Conservation (phyloP, 495 filamentous ascomycete species). For the Poronia punctata region DNA sequence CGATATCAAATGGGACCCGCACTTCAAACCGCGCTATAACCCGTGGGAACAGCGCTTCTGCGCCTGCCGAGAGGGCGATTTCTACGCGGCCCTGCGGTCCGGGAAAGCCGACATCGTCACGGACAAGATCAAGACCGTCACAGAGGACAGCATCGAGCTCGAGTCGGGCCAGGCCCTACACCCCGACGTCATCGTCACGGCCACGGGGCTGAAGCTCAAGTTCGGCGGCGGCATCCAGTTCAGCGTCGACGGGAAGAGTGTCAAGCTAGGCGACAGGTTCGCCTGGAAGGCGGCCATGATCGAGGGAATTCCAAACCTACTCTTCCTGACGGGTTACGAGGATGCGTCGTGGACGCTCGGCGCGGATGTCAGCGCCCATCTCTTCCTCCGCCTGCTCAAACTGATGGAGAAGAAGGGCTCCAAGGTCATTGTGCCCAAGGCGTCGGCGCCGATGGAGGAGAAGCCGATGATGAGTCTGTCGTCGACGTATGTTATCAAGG, state of each 20-base stretch:
- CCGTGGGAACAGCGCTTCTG: constrained; percentile 76
- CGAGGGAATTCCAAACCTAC: constrained; percentile 51
- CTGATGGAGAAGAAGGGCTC: constrained; percentile 14
- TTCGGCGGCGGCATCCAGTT: constrained; percentile 48
- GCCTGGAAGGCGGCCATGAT: constrained; percentile 57
- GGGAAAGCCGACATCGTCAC: constrained; percentile 59
- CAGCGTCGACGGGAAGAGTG: constrained; percentile 48
- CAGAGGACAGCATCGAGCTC: constrained; percentile 50
- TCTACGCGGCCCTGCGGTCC: constrained; percentile 54
- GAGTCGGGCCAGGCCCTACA: constrained; percentile 50
- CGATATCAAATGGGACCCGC: constrained; percentile 50
- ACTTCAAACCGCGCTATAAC: constrained; percentile 67
- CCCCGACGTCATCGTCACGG: constrained; percentile 68
- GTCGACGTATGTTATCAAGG: constrained; percentile 7
- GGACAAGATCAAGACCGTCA: constrained; percentile 57
- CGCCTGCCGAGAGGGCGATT: constrained; percentile 63
- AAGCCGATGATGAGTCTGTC: constrained; percentile 8
- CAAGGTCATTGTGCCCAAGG: constrained; percentile 2
- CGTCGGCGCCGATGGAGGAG: constrained; percentile 4
- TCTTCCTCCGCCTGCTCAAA: constrained; percentile 5
- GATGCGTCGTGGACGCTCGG: constrained; percentile 56
- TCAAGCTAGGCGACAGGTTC: constrained; percentile 41
- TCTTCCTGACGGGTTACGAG: constrained; percentile 52
- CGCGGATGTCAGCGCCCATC: constrained; percentile 45
- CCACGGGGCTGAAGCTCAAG: constrained; percentile 60